Base-by-base conservation (phyloP, 2,329 filamentous ascomycete genomes). In the Aureobasidium sp. region DNA sequence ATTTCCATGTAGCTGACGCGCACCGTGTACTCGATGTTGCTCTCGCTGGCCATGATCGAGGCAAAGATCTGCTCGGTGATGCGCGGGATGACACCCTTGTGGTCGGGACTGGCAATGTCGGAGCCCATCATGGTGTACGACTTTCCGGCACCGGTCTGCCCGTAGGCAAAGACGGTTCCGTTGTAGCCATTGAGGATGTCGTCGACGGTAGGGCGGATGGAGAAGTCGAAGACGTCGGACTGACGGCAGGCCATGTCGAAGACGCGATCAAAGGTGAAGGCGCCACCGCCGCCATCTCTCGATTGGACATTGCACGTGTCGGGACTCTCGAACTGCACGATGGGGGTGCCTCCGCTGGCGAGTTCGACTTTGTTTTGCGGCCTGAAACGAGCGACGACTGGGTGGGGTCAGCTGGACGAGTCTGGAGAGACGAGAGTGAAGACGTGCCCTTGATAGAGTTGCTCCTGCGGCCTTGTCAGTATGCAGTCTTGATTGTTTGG, bases 1-100 rank as follows among this genome's bases (percentile, higher is more conserved):
- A 98, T 97, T 72, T 98, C 93, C 90, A 98, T 96, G 72, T 97
- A 97, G 71, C 90, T 95, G 66, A 97, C 91, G 54, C 90, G 84
- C 50, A 98, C 91, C n/a, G 90, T 97, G 71, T 97, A 97, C 72
- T 97, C 93, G 68, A 97, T 96, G 61, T 88, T 95, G 63, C 84
- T 84, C 38, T 91, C 88, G 63, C 90, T 95, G 19, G 87, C 83
- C 72, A 96, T 79, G 69, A 97, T 97, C 72, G 88, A 95, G 62
- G 87, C 85, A 69, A 97, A 97, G 68, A 97, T 96, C 74, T 97
- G 91, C 72, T 97, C 89, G 61, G 96, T 86, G 62, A 97, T 97
- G 64, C 93, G 86, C 47, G 93, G 93, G 62, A 96, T 97, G 58
- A 98, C 90, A 78, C 93, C 93, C 68, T 90, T 88, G 60, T 85